phyloP scores from a whole-genome alignment of 2,329 filamentous ascomycete species.

The Diaporthe amygdali region DNA sequence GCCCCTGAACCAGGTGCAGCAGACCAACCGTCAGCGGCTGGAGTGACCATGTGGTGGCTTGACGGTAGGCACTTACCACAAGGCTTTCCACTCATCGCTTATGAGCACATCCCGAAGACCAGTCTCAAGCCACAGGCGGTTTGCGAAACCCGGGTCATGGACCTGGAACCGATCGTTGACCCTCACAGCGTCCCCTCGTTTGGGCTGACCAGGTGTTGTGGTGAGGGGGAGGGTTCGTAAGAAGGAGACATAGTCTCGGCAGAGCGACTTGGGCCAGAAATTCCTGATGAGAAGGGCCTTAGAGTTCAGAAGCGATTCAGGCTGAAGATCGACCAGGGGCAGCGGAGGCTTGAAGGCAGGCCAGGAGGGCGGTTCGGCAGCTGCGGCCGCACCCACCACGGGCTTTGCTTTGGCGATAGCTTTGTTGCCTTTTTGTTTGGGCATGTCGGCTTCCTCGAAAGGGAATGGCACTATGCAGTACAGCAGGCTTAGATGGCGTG shows the following conservation, averaged over 20 bases:
- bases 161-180: constrained; percentile 92
- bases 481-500: background rate
- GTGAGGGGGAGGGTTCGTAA: constrained; percentile 71
- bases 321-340: constrained; percentile 66
- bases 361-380: constrained; percentile 60
- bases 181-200: constrained; percentile 78
- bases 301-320: constrained; percentile 58
- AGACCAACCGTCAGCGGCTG: background rate
- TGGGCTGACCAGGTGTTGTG: constrained; percentile 80
- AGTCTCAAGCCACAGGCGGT: constrained; percentile 77
- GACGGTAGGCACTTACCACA: constrained; percentile 48
- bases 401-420: constrained; percentile 26
- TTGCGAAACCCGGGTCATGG: constrained; percentile 76
- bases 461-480: constrained; percentile 1
- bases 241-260: constrained; percentile 77
- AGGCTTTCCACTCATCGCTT: constrained; percentile 41
- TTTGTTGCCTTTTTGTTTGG: constrained; percentile 16
- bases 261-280: constrained; percentile 77
- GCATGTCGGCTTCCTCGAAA: constrained; percentile 2
- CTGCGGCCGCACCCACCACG: constrained; percentile 25
- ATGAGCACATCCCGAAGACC: constrained; percentile 69
- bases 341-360: constrained; percentile 73
- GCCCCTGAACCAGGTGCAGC: constrained; percentile 64
- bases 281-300: constrained; percentile 77
- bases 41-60: background rate